Conservation (phyloP, 768 basidiomycete genomes). For the Trichaptum fuscoviolaceum region DNA sequence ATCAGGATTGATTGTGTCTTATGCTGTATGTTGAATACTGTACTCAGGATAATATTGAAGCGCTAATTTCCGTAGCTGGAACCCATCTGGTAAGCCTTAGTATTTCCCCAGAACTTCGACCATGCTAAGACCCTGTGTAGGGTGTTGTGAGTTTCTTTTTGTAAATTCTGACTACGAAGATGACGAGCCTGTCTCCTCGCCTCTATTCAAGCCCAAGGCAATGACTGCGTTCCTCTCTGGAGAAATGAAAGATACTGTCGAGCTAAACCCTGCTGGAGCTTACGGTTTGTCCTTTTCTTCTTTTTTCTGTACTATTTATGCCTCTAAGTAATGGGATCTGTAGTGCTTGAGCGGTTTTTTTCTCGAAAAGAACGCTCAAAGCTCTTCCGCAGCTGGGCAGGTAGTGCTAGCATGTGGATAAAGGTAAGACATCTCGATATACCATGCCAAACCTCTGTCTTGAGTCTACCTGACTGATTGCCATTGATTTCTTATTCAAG, state of each 20-base stretch:
- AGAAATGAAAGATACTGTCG: conserved; percentile 92
- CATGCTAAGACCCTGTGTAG: conserved; percentile 31
- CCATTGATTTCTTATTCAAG: conserved; percentile 28
- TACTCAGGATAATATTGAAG: conserved; percentile 87
- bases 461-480: too few relatives aligned
- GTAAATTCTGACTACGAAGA: background rate
- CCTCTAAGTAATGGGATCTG: conserved; percentile 12
- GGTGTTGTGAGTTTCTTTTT: conserved; percentile 55
- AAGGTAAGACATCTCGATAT: conserved; percentile 46
- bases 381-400: conserved; percentile 93
- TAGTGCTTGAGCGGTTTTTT: conserved; percentile 85
- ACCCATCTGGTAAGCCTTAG: conserved; percentile 64
- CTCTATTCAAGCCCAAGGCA: conserved; percentile 85
- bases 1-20: background rate
- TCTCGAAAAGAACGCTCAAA: conserved; percentile 83
- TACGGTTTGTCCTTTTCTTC: conserved; percentile 43
- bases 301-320: background rate
- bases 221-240: conserved; percentile 94
- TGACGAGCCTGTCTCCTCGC: background rate
- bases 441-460: background rate
- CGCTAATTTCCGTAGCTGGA: conserved; percentile 79
- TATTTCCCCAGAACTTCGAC: background rate
- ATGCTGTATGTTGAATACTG: conserved; percentile 9
- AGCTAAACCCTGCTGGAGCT: conserved; percentile 75
- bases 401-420: conserved; percentile 90